Base-by-base conservation (phyloP, 2,329 filamentous ascomycete genomes). In the Plectosphaerella plurivora region DNA sequence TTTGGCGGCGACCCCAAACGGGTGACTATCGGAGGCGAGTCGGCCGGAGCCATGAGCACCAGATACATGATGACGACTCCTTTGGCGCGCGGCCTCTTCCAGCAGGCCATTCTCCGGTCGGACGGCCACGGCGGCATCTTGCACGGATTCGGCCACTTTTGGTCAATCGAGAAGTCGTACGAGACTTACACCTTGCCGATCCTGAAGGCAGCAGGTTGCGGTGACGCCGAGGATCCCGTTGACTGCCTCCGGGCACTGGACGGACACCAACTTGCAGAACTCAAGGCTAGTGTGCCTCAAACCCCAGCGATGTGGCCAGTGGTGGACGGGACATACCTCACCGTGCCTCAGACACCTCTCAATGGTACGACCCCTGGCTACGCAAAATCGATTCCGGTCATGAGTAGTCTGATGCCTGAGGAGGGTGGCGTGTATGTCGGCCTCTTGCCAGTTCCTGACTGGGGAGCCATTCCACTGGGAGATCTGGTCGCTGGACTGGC, bases 91-190 rank as follows among this genome's bases (percentile, higher is more conserved):
- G 63, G 5, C 77, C 77, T 2, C 74, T 81, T 47, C 67, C 62
- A 11, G 57, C 72, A 51, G 73, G 70, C 56, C 72, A 69, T 44
- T 12, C 16, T 44, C 6, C 41, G 41, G 3, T 44, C 41, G n/a
- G 41, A 44, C 8, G 41, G n/a, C 45, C 65, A 72, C 4, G 72
- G 72, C 12, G 71, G 71, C 1, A 61, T 71, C 42, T 73, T 78
- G 59, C 83, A 84, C 18, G n/a, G n/a, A 0, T 86, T 83, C 63
- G 81, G 78, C 14, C 72, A 74, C 20, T 86, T 84, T 66, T 77
- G 78, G 58, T 83, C 79, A 4, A 75, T 85, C 54, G 64, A 72
- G 4, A 66, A 83, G 53, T 76, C 77, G 25, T 75, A 78, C 60
- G 60, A 70, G 1, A 68, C 73, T 1, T 75, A 71, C 1, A 80